These are phyloP conservation scores for Lagenidium sp. DNA, from an alignment of 352 stramenopile genomes.

Conservation along the genomic window DNA sequence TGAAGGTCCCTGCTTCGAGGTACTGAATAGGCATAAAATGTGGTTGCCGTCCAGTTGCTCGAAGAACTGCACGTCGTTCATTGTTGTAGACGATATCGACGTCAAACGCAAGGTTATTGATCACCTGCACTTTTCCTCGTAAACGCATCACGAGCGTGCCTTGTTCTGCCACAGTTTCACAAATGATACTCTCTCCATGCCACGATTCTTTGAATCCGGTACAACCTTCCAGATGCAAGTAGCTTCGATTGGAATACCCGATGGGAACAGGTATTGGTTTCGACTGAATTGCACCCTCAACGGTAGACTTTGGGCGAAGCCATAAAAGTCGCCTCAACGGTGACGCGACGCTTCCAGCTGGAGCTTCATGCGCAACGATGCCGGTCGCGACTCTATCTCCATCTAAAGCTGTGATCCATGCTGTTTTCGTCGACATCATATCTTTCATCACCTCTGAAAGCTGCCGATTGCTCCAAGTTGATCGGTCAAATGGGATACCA, in stretches of 20 bases:
- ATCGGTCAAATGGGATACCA: slow-evolving; percentile 38
- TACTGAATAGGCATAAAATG: slow-evolving; percentile 82
- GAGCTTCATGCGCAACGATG: slow-evolving; percentile 77
- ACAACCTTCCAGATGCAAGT: slow-evolving; percentile 67
- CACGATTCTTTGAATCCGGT: slow-evolving; percentile 49
- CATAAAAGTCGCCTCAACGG: slow-evolving; percentile 64
- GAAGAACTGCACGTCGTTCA: slow-evolving; percentile 38
- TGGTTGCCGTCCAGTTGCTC: slow-evolving; percentile 27
- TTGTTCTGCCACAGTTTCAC: slow-evolving; percentile 78
- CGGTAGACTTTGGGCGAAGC: slow-evolving; percentile 60
- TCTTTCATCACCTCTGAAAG: slow-evolving; percentile 71
- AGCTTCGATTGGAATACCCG: slow-evolving; percentile 80
- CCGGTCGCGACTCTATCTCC: slow-evolving; percentile 59
- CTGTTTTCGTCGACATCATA: slow-evolving; percentile 58
- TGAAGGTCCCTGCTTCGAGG: slow-evolving; percentile 54
- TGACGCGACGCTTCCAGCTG: slow-evolving; percentile 71
- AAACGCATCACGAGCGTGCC: slow-evolving; percentile 73
- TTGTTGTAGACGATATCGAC: slow-evolving; percentile 78
- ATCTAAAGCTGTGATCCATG: slow-evolving; percentile 56
- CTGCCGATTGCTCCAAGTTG: slow-evolving; percentile 48
- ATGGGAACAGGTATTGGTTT: slow-evolving; percentile 84
- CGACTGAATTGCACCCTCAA: not conserved
- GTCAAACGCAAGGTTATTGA: slow-evolving; percentile 60
- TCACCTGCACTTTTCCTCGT: slow-evolving; percentile 68
- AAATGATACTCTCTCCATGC: slow-evolving; percentile 77